Percentiles rank a stretch among this genome's conserved stretches.
Evolutionary conservation across 164 flowering plant species (phyloP).

Genomic region (Platanus orientalis): DNA sequence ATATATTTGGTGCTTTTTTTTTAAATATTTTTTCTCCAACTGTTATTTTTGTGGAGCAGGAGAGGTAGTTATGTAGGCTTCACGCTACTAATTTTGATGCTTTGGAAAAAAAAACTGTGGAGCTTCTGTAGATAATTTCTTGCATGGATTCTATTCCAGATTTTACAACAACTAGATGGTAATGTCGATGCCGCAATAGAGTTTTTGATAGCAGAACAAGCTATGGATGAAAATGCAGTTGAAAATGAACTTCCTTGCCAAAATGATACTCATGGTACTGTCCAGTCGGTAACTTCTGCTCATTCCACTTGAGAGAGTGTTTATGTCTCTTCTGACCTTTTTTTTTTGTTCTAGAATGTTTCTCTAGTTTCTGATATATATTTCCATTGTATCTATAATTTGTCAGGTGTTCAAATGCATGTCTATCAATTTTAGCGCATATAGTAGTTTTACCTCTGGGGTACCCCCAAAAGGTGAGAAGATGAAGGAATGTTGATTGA

Average conservation of each 20-base stretch:
- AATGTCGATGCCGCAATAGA: conserved; percentile 87
- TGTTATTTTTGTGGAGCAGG: too few species aligned
- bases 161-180: conserved; percentile 56
- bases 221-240: conserved; percentile 24
- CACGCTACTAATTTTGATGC: too few species aligned
- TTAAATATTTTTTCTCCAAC: too few species aligned
- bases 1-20: too few species aligned
- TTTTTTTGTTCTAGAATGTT: neutral
- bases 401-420: neutral
- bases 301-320: neutral
- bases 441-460: neutral
- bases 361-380: neutral
- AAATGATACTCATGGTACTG: conserved; percentile 30
- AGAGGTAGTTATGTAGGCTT: too few species aligned
- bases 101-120: too few species aligned
- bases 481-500: too few species aligned
- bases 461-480: neutral
- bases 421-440: neutral
- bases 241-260: conserved; percentile 18
- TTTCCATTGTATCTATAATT: neutral
- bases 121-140: neutral
- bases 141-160: conserved; percentile 28
- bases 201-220: conserved; percentile 56
- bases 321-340: too few species aligned
- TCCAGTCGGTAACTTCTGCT: conserved; percentile 11